These are phyloP conservation scores for Penicillium chermesinum DNA, from an alignment of 495 filamentous ascomycete genomes.

Conservation along the genomic window DNA sequence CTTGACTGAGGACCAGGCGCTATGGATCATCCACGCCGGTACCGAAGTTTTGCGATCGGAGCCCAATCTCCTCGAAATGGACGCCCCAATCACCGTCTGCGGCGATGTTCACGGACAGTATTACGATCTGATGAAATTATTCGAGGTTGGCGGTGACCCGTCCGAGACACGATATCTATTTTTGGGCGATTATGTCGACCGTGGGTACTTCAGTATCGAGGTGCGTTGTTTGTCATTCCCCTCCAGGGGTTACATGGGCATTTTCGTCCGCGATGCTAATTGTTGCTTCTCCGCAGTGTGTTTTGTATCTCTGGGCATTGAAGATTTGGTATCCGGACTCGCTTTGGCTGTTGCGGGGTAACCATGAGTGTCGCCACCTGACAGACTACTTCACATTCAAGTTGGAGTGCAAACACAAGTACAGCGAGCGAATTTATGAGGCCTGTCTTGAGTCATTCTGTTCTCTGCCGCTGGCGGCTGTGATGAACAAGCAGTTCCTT, in stretches of 20 bases:
- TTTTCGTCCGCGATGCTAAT: slow-evolving; percentile 6
- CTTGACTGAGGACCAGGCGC: slow-evolving; percentile 91
- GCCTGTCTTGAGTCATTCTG: slow-evolving; percentile 99
- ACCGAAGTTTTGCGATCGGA: slow-evolving; percentile 78
- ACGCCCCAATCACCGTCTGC: slow-evolving; percentile 98
- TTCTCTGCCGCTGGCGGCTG: slow-evolving; percentile 82
- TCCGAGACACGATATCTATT: slow-evolving; percentile 95
- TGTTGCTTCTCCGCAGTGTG: slow-evolving; percentile 53
- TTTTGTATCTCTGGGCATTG: slow-evolving; percentile 93
- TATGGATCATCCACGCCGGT: slow-evolving; percentile 87
- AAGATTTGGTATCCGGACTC: slow-evolving; percentile 99
- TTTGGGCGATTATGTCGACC: slow-evolving; percentile 94
- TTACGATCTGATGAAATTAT: slow-evolving; percentile 98
- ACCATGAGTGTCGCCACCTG: slow-evolving; percentile 97
- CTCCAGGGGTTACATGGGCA: background rate
- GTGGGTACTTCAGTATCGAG: slow-evolving; percentile 98
- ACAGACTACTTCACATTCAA: slow-evolving; percentile 99
- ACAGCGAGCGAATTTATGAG: slow-evolving; percentile 93
- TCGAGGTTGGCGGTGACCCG: slow-evolving; percentile 96
- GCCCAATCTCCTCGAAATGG: slow-evolving; percentile 97
- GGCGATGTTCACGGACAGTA: slow-evolving; percentile 98
- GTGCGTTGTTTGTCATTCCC: slow-evolving; percentile 31
- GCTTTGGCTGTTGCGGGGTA: slow-evolving; percentile 93
- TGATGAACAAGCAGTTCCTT: slow-evolving; percentile 99
- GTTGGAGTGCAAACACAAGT: slow-evolving; percentile 98